Evolutionary conservation across 208 protist genomes (phyloP), one percentile per base, ranked within the genome.

Genomic region (Porcisia deanei): DNA sequence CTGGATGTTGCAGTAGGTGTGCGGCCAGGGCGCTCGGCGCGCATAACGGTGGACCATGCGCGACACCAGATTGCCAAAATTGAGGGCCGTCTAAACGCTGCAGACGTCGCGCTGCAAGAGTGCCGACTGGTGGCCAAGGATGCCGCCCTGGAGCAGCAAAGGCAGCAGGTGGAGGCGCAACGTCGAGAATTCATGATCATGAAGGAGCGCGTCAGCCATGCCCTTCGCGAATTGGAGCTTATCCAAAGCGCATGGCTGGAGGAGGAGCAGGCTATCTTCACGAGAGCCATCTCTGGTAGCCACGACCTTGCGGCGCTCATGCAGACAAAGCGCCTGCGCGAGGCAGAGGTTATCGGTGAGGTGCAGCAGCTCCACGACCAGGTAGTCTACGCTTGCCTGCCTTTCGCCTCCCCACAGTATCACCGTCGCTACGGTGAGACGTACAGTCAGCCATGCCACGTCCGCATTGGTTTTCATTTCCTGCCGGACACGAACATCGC

Each of bases 341-440:
- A 95, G 83, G 76, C 55, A 53, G 88, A 89, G 77, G 74, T 95
- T 3, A 87, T 95, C 49, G 87, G 89, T 66, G 83, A 89, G 73
- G 91, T 83, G 55, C 90, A 91, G 69, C 70, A 53, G 22, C 70
- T 93, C 34, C 89, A 95, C 74, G 90, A 97, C 66, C 80, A 84
- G 57, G 63, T 82, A 16, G 82, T 95, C 41, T 85, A 95, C 75
- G 81, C 89, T 30, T 93, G 89, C 54, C 82, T 97, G 47, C 87
- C 89, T 30, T 96, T 96, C 76, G 85, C 88, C 70, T 73, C 88
- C 20, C 94, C 94, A 41, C 94, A 97, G 87, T 97, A 92, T 81
- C 88, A 88, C 80, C 94, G 94, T 61, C 87, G 90, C 68, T 82
- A 88, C 71, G 81, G 87, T 61, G 88, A 94, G 80, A 96, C 91